Base-by-base conservation (phyloP, 1,284 basidiomycete genomes). In the Trichosporon faecale region DNA sequence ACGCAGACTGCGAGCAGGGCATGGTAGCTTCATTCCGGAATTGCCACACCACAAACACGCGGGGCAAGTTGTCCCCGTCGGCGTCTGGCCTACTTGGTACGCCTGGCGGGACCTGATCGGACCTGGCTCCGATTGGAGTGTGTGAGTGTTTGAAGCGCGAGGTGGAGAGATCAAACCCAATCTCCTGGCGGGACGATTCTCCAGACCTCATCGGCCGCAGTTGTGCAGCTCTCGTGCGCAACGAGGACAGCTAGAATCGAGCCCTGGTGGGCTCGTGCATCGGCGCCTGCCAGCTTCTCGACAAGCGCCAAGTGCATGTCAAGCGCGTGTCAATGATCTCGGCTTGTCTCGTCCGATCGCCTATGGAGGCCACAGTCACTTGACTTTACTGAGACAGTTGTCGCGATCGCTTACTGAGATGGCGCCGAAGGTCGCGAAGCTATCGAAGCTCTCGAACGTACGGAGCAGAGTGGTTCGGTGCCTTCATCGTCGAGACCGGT, bases 151-250 rank as follows among this genome's bases (percentile, higher is more conserved):
- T 18, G 27, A 61, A 18, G 57, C 18, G 57, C 33, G 27, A 31
- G 57, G 57, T 31, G 27, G 29, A 33, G 27, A 33, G 16, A 8
- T 3, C 57, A 61, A 61, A 61, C 57, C 16, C 8, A 61, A 31
- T 61, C 57, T 61, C 57, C 52, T 57, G 57, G 23, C 57, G 57
- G 57, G 57, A 61, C 57, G 57, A 29, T 11, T 5, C 27, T 29
- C 57, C 29, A 33, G 57, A 61, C 57, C 18, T 33, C 5, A 8
- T 11, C 27, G 57, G 9, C 57, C 18, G 57, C 18, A 61, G 27
- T n/a, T 18, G 8, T 29, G 8, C 27, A 61, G 16, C 27, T 21
- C 18, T 25, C 29, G 31, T 29, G 57, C 29, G 16, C 57, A n/a
- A 31, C 57, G 21, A 52, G 5, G 49, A 52, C 49, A 52, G 49